Percentiles rank a stretch among this genome's conserved stretches.
These are phyloP conservation scores for Chenopodium berlandieri DNA, from an alignment of 148 eudicot species.

Conservation along the genomic window DNA sequence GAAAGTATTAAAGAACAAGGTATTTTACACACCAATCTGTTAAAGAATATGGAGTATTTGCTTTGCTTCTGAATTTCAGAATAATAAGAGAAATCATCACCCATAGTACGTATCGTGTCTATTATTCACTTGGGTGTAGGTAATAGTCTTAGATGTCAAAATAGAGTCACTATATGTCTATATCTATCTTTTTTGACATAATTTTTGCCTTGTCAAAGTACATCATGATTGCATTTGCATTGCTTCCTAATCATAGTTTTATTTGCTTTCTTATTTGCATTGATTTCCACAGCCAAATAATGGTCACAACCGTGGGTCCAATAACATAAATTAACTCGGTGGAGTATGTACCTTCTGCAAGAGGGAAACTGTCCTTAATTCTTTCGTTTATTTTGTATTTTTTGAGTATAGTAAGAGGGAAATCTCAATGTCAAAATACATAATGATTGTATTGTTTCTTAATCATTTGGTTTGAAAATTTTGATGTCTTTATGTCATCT, in stretches of 20 bases:
- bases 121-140: too few relatives aligned
- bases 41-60: neutral
- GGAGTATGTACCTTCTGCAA: neutral
- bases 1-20: neutral
- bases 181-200: too few relatives aligned
- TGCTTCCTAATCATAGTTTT: conserved; percentile 3
- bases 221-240: conserved; percentile 10
- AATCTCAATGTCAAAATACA: conserved; percentile 10
- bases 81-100: neutral
- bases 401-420: neutral
- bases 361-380: neutral
- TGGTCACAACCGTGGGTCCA: conserved; percentile 6
- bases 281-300: neutral
- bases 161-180: too few relatives aligned
- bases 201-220: neutral
- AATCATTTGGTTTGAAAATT: conserved; percentile 16
- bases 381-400: neutral
- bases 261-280: neutral
- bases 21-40: neutral
- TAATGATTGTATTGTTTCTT: conserved; percentile 13
- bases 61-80: neutral
- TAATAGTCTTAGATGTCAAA: too few relatives aligned
- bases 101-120: neutral
- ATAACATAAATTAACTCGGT: neutral
- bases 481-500: conserved; percentile 1